phyloP scores from a whole-genome alignment of 306 rosid genomes.

The Cucumis hystrix region DNA sequence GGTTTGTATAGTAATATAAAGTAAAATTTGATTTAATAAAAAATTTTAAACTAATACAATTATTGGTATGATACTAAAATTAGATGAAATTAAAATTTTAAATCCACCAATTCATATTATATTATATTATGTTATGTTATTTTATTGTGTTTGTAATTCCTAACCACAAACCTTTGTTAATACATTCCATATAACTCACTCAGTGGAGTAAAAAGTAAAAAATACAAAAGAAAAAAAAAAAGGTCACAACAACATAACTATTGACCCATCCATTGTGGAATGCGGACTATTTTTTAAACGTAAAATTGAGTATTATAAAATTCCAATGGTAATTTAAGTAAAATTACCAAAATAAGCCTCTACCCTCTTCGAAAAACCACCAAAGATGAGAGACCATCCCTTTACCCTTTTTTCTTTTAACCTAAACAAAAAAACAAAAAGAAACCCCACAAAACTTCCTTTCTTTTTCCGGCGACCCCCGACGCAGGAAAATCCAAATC shows the following conservation, averaged over 20 bases:
- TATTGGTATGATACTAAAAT: no score
- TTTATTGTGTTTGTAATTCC: no score
- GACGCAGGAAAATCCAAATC: neutral
- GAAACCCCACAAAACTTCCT: neutral
- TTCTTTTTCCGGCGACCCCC: neutral
- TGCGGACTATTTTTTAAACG: neutral
- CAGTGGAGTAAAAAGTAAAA: no score
- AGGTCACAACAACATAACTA: neutral
- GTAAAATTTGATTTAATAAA: no score
- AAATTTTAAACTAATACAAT: no score
- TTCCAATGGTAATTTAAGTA: neutral
- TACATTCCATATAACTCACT: no score
- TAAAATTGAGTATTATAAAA: neutral
- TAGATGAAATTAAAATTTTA: no score
- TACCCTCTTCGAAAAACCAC: neutral
- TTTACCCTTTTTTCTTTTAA: neutral
- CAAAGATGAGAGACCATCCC: conserved; percentile 1
- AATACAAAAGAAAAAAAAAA: neutral
- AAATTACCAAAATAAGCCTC: conserved; percentile 5
- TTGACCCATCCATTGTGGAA: neutral
- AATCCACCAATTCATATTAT: no score
- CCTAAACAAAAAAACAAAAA: neutral
- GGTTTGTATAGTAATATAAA: no score
- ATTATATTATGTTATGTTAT: no score
- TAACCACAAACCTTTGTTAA: no score